Evolutionary conservation across 441 rosid species (phyloP), one percentile per base, ranked within the genome.

Genomic region (Brassica hybrid): DNA sequence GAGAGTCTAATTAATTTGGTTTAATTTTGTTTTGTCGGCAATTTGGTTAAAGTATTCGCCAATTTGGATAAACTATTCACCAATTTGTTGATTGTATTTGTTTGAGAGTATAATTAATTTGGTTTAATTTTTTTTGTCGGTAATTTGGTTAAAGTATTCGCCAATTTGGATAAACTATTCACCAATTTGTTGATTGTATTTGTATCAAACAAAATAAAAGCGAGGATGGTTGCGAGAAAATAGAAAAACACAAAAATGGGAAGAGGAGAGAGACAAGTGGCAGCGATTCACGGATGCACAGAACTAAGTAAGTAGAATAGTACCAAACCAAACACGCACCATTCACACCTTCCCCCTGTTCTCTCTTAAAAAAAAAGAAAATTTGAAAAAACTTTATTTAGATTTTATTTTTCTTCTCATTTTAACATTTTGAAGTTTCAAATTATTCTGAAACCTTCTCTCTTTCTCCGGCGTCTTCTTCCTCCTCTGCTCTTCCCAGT

Each of bases 381-480:
- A 11, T 43, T 1, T 3, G 12, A 50, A 50, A 50, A 50, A 17
- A 8, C 9, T 12, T 16, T 34, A 10, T n/a, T n/a, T n/a, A n/a
- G n/a, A 7, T 10, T 8, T 30, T 45, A 14, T 3, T 12, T 52
- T 16, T 25, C 0, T 13, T 43, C 11, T 7, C 21, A 25, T 17
- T 72, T 78, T 79, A 71, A n/a, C n/a, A n/a, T n/a, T n/a, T n/a
- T n/a, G n/a, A 79, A 74, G 63, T 63, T 79, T 79, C 82, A 79
- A 79, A 79, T 17, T 27, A 62, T 17, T 60, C 43, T 7, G 9
- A 5, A 13, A 60, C n/a, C 61, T 60, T 65, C 38, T 38, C 12
- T 56, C 11, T 62, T 70, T 10, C 5, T 68, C 69, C 65, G 65
- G 21, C 70, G 70, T 70, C 73, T 9, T 10, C 72, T 6, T 52